Evolutionary conservation across 208 protist genomes (phyloP), one percentile per base, ranked within the genome.

Genomic region (Tritrichomonas foetus): DNA sequence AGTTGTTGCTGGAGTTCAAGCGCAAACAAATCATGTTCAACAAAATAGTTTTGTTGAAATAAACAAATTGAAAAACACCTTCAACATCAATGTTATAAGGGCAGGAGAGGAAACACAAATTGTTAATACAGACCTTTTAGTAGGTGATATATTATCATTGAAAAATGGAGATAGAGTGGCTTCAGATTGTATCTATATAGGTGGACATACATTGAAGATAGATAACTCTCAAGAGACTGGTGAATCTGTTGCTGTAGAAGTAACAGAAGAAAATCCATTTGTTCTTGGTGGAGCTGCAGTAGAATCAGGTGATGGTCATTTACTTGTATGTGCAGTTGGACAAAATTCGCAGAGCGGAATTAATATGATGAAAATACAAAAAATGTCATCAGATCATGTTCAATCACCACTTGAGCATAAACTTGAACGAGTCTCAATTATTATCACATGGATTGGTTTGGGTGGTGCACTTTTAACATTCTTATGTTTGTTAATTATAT

Each of bases 111-210:
- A 82, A 53, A 36, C 22, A 5, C 74, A 82, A 36, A 82, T 82
- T 44, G 14, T 82, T 3, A 47, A 25, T 9, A 82, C 74, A 16
- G 74, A 82, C 47, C 41, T 82, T 13, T n/a, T 82, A 36, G 41
- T 50, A 36, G 93, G 93, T 89, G 93, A 94, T 89, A 82, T 94
- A 16, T 44, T 94, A 39, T 66, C 64, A 9, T 39, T 94, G 8
- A 94, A 94, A 44, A 92, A 93, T 2, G 93, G 93, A 3, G 69
- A 94, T 33, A n/a, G 9, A 47, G 41, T 94, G 1, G 66, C 57
- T n/a, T 66, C 93, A n/a, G 93, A 94, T 47, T 33, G 93, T 36
- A n/a, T 82, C 3, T 82, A 82, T 25, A 82, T 82, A 0, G 3
- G 41, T 25, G 74, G 74, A 20, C 33, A 82, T 14, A 36, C 47